A percentile compares a stretch with the other conserved stretches of the same genome.
Evolutionary conservation across 805 yeast species (phyloP).

Genomic region (Sugiyamaella chiloensis): DNA sequence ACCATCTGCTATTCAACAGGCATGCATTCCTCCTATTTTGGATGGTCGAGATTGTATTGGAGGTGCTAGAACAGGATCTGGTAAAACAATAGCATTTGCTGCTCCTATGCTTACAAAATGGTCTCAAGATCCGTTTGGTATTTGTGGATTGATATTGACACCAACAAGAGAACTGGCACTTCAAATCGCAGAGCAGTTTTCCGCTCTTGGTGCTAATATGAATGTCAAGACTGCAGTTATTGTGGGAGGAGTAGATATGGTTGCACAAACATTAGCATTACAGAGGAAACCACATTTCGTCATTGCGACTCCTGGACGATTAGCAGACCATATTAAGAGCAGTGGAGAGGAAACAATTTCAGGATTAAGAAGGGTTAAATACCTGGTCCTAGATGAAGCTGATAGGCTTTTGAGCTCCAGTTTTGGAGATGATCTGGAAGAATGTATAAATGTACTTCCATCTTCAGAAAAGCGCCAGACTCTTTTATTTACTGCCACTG

Average conservation of each 20-base stretch:
- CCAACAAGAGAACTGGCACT: constrained; percentile 90
- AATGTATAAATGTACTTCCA: constrained; percentile 73
- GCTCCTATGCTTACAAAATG: constrained; percentile 95
- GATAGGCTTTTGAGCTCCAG: constrained; percentile 84
- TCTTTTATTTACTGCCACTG: constrained; percentile 89
- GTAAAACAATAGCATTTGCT: constrained; percentile 96
- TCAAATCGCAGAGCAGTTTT: constrained; percentile 95
- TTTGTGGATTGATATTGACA: constrained; percentile 82
- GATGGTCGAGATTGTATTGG: constrained; percentile 86
- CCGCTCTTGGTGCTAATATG: constrained; percentile 87
- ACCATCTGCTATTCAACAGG: constrained; percentile 84
- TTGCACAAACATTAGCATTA: constrained; percentile 79
- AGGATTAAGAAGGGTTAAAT: constrained; percentile 76
- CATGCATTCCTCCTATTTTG: constrained; percentile 84
- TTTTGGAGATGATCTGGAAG: constrained; percentile 72
- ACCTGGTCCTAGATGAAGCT: constrained; percentile 90
- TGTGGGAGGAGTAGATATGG: constrained; percentile 94
- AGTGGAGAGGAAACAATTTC: constrained; percentile 85
- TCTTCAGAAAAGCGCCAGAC: constrained; percentile 75
- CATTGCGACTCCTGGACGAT: constrained; percentile 94
- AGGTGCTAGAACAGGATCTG: constrained; percentile 97
- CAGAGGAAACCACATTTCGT: constrained; percentile 89
- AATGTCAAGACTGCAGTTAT: constrained; percentile 78
- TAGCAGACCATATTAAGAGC: constrained; percentile 84
- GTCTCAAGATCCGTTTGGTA: constrained; percentile 94